phyloP scores from a whole-genome alignment of 768 basidiomycete species.

The Kwoniella botswanensis region DNA sequence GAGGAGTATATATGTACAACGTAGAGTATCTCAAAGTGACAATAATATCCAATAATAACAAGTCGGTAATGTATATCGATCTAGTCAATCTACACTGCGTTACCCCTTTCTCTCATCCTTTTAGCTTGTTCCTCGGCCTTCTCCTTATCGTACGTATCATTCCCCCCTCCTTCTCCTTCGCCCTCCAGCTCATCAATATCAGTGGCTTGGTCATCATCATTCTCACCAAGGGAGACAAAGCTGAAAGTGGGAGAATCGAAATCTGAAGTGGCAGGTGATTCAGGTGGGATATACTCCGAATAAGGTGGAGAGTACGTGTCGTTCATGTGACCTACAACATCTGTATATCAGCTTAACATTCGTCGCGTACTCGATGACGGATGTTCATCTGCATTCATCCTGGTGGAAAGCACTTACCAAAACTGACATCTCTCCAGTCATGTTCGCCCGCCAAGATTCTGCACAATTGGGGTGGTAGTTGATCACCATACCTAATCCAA shows the following conservation, averaged over 20 bases:
- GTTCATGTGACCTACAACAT: not conserved
- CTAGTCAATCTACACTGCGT: not conserved
- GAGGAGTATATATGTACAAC: no score
- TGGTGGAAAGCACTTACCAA: slow-evolving; percentile 24
- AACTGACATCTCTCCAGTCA: slow-evolving; percentile 35
- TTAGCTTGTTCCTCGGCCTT: slow-evolving; percentile 33
- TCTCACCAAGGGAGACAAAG: slow-evolving; percentile 17
- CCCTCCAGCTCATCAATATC: not conserved
- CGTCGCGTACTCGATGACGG: no score
- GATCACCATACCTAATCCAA: slow-evolving; percentile 41
- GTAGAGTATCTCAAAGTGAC: no score
- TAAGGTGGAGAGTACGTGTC: slow-evolving; percentile 14
- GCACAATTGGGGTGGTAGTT: slow-evolving; percentile 46
- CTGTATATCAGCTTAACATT: not conserved
- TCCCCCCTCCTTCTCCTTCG: not conserved
- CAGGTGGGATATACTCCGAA: slow-evolving; percentile 1
- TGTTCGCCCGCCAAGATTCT: slow-evolving; percentile 41
- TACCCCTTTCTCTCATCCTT: slow-evolving; percentile 11
- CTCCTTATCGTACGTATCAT: slow-evolving; percentile 25
- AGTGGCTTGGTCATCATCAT: slow-evolving; percentile 9
- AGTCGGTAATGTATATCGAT: no score
- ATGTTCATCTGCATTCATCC: no score
- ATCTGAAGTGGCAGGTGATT: slow-evolving; percentile 19
- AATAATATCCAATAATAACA: no score
- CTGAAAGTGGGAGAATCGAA: slow-evolving; percentile 23